Evolutionary conservation across 2,329 filamentous ascomycete species (phyloP).

Genomic region (Aspergillus spinulosporus): DNA sequence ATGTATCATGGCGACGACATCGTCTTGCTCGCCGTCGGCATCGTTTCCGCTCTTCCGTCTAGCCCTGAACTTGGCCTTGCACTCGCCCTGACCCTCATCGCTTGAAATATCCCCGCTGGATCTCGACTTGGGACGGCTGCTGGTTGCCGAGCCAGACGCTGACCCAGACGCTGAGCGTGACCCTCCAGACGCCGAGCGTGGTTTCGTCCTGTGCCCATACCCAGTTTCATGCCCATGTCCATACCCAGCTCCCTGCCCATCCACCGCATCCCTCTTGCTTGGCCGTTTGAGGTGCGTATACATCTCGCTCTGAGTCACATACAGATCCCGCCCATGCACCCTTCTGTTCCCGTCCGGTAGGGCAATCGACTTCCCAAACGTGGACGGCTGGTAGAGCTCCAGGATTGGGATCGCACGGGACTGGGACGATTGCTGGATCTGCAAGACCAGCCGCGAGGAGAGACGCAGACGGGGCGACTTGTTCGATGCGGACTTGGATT

Average conservation of each 20-base stretch:
- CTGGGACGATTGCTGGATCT: conserved; percentile 33
- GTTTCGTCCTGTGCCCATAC: neutral
- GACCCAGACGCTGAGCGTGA: neutral
- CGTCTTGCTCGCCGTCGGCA: neutral
- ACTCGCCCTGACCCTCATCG: neutral
- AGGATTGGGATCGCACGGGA: conserved; percentile 31
- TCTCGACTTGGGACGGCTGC: neutral
- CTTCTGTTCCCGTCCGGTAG: conserved; percentile 20
- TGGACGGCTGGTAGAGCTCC: conserved; percentile 33
- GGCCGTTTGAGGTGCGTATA: conserved; percentile 17
- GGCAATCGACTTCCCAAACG: conserved; percentile 24
- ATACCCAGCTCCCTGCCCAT: neutral
- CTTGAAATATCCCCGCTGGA: neutral
- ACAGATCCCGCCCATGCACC: conserved; percentile 29
- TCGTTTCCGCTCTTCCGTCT: neutral
- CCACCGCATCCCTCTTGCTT: neutral
- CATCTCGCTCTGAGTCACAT: conserved; percentile 30
- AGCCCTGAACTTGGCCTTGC: neutral
- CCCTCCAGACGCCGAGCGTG: neutral
- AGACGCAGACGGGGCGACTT: conserved; percentile 26
- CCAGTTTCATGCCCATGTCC: neutral
- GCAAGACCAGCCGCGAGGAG: conserved; percentile 31
- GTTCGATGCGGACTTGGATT: conserved; percentile 18
- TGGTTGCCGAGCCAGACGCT: neutral
- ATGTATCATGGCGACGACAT: conserved; percentile 9